Percentiles rank a stretch among this genome's conserved stretches.
These are phyloP conservation scores for Colletotrichum spaethianum DNA, from an alignment of 2,329 filamentous ascomycete species.

Conservation along the genomic window DNA sequence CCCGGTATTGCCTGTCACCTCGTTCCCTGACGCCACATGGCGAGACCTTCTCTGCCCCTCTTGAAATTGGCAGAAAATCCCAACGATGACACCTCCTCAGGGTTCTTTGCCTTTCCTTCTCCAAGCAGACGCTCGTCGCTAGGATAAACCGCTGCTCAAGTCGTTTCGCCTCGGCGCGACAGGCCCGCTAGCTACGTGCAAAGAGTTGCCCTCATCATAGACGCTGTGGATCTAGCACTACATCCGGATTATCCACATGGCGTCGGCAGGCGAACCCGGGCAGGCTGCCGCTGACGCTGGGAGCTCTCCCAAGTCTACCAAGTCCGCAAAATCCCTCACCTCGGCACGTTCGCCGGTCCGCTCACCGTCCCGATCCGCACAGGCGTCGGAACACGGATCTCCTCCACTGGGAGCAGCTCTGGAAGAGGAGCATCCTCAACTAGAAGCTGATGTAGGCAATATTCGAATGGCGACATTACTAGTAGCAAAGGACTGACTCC, in stretches of 20 bases:
- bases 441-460: constrained; percentile 2
- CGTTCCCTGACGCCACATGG: neutral
- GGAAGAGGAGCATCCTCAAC: neutral
- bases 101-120: neutral
- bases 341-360: neutral
- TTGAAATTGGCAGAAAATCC: neutral
- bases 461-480: neutral
- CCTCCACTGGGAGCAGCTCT: neutral
- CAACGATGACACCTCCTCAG: neutral
- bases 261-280: neutral
- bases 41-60: neutral
- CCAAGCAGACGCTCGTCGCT: too few species aligned
- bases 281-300: neutral
- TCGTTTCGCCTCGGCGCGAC: neutral
- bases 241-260: neutral
- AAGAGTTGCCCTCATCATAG: neutral
- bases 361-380: neutral
- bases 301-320: neutral
- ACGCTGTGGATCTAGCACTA: too few species aligned
- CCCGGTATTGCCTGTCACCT: neutral
- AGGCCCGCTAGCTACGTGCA: neutral
- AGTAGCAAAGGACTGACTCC: neutral
- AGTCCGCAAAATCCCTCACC: neutral
- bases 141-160: too few species aligned
- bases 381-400: neutral